A percentile compares a stretch with the other conserved stretches of the same genome.
phyloP scores from a whole-genome alignment of 768 basidiomycete genomes.

The Boletus edulis region DNA sequence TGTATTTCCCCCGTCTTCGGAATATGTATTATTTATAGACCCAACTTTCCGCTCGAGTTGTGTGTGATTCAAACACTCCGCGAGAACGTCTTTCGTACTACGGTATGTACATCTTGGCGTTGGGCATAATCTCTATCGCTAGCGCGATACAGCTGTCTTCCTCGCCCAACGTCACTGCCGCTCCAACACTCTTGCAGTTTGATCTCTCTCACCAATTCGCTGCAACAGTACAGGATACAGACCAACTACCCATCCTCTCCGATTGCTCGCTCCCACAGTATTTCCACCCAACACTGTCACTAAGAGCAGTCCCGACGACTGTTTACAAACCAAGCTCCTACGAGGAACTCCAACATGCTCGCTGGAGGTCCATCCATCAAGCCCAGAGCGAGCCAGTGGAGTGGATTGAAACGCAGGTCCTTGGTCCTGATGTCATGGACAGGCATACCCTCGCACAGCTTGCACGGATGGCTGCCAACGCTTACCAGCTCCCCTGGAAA shows the following conservation, averaged over 20 bases:
- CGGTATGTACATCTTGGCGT: constrained; percentile 1
- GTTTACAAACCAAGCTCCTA: constrained; percentile 60
- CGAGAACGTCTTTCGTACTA: no score
- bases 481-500: constrained; percentile 72
- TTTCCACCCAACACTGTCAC: constrained; percentile 14
- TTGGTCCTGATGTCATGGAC: constrained; percentile 78
- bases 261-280: constrained; percentile 7
- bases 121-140: background rate
- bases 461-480: constrained; percentile 86
- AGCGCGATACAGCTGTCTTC: background rate
- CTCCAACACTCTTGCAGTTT: constrained; percentile 18
- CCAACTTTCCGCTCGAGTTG: no score
- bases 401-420: constrained; percentile 68
- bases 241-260: constrained; percentile 3
- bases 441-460: constrained; percentile 77
- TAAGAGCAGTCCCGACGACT: constrained; percentile 47
- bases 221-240: background rate
- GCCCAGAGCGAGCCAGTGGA: constrained; percentile 50
- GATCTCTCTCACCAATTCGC: constrained; percentile 19
- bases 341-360: constrained; percentile 48
- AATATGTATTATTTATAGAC: constrained; percentile 5
- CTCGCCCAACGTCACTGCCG: background rate
- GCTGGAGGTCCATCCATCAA: constrained; percentile 47
- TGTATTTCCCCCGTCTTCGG: no score
- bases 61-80: background rate